Evolutionary conservation across 768 basidiomycete genomes (phyloP), one percentile per base, ranked within the genome.

Genomic region (Hebeloma cylindrosporum): DNA sequence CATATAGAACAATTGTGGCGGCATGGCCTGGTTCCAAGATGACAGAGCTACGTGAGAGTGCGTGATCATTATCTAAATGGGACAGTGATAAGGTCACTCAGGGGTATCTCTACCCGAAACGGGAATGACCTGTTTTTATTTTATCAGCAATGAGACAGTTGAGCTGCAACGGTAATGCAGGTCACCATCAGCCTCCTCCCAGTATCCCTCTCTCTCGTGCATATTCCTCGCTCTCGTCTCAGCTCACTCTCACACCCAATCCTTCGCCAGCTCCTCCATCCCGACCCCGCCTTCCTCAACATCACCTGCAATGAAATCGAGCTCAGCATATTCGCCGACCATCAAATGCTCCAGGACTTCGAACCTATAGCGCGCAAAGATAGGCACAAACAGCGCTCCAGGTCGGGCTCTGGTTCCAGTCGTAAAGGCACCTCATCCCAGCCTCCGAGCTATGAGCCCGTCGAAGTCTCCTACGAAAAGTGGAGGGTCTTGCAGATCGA

Each of bases 401-500:
- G 67, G 40, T 67, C 73, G 2, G 64, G 70, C 36, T 71, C 77
- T 9, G 61, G 57, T 5, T 57, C 60, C 9, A 34, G 58, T 43
- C 55, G 60, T 44, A 61, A 60, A 43, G 41, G 54, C 54, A 52
- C 57, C 17, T 54, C 48, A 36, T 59, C 39, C n/a, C 36, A 17
- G 21, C 28, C 47, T 16, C 29, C 48, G 18, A 43, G 50, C 34
- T 65, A 71, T 26, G 76, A 82, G 33, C 73, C 77, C 17, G 73
- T 88, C 35, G 83, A 88, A 54, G 77, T 87, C 34, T 85, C 85
- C 1, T 79, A 75, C 49, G 85, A 88, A 48, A 74, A 73, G 47
- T 91, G 88, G 88, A 80, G 75, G 52, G 88, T 88, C 16, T 72
- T 91, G 22, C 87, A 90, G 63, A 83, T 91, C 42, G 87, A 89